Base-by-base conservation (phyloP, 108 stramenopile genomes). In the Skeletonema menzelii region DNA sequence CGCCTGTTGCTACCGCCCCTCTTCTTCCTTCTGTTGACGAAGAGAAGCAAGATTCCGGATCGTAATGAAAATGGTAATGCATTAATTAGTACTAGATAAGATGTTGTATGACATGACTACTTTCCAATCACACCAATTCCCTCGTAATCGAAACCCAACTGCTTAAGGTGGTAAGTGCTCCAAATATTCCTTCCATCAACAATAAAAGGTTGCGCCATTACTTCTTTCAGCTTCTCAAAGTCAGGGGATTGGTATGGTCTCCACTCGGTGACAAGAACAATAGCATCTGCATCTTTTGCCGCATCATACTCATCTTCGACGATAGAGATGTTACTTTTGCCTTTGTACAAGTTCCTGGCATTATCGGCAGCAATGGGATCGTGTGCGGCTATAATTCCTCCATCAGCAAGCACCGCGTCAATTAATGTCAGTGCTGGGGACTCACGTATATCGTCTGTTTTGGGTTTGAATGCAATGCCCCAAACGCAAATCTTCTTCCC, bases 361-460 rank as follows among this genome's bases (percentile, higher is more conserved):
- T 65, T 65, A 14, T 65, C 46, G 4, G 42, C 46, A 40, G 65
- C 65, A 28, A 65, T 65, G 7, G 65, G 65, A 49, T 65, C 65
- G 15, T 65, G 65, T 4, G 65, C 65, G 4, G 38, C 12, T 2
- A 65, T 28, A 4, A 27, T 40, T 0, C 65, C 65, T 46, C 65
- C 65, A 30, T 65, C 65, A 27, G 65, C 65, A 28, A 65, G 42
- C 27, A 65, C 65, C 1, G 42, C 44, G 30, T 65, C 65, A 46
- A 65, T 65, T 28, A 65, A 65, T 3, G 42, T 65, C 15, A 65
- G 3, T 31, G 65, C 47, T n/a, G 65, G 65, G 4, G 44, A 47
- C 46, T 65, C 65, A 7, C 65, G 65, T 46, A 65, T 65, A 53
- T 65, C 65, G 14, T 65, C 65, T n/a, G 65, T 65, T 28, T 65